These are phyloP conservation scores for Camillea tinctor DNA, from an alignment of 2,329 filamentous ascomycete genomes.

Conservation along the genomic window DNA sequence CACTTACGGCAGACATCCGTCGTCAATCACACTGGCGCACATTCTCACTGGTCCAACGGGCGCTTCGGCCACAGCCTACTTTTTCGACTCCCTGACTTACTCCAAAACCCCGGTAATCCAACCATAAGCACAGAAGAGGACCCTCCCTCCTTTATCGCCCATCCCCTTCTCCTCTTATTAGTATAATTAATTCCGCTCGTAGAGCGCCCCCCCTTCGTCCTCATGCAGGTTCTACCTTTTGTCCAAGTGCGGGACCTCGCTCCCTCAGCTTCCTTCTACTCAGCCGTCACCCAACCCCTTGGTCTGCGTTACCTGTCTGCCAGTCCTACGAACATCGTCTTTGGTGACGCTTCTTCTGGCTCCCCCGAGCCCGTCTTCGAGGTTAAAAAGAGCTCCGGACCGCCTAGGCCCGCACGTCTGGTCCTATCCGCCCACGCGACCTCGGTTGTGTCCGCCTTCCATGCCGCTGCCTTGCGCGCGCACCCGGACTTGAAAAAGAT, in stretches of 20 bases:
- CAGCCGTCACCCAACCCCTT: constrained; percentile 73
- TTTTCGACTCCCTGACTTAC: not conserved
- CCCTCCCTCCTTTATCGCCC: too few relatives aligned
- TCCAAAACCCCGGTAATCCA: not conserved
- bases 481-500: constrained; percentile 46
- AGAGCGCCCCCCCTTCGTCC: constrained; percentile 11
- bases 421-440: constrained; percentile 68
- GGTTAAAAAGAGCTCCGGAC: constrained; percentile 40
- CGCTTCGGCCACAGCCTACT: constrained; percentile 6
- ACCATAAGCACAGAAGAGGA: not conserved
- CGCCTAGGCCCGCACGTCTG: constrained; percentile 45
- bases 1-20: not conserved
- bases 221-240: constrained; percentile 44
- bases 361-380: constrained; percentile 42
- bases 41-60: not conserved
- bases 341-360: constrained; percentile 35
- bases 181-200: constrained; percentile 8
- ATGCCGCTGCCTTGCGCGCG: constrained; percentile 65
- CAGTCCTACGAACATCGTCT: constrained; percentile 40
- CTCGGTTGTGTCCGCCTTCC: constrained; percentile 68
- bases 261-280: constrained; percentile 79
- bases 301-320: constrained; percentile 67
- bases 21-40: constrained; percentile 7
- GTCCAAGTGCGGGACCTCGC: constrained; percentile 73
- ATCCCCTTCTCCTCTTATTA: not conserved